Percentiles rank a stretch among this genome's conserved stretches.
phyloP scores from a whole-genome alignment of 768 basidiomycete genomes.

The Amanita exitialis region DNA sequence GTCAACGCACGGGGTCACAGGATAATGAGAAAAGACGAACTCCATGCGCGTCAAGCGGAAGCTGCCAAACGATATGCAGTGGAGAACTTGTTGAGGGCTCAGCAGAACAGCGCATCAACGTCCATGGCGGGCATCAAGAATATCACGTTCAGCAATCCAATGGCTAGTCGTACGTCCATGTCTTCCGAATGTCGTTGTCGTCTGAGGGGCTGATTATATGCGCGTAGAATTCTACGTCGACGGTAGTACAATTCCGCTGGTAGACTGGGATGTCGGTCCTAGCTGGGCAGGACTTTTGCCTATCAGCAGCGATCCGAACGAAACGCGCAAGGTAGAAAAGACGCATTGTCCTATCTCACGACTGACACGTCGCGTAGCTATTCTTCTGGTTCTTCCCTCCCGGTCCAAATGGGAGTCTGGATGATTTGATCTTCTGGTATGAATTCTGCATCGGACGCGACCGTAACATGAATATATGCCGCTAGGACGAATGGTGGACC shows the following conservation, averaged over 20 bases:
- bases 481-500: slow-evolving; percentile 74
- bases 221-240: slow-evolving; percentile 58
- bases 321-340: slow-evolving; percentile 51
- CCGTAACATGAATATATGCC: background rate
- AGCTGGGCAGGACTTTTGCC: slow-evolving; percentile 71
- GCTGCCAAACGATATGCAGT: slow-evolving; percentile 33
- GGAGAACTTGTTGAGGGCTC: slow-evolving; percentile 5
- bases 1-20: slow-evolving; percentile 1
- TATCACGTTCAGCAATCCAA: slow-evolving; percentile 63
- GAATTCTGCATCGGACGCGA: slow-evolving; percentile 5
- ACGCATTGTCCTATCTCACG: background rate
- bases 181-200: background rate
- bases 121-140: slow-evolving; percentile 28
- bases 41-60: slow-evolving; percentile 34
- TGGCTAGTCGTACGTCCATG: slow-evolving; percentile 40
- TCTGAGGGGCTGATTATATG: background rate
- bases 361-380: slow-evolving; percentile 29
- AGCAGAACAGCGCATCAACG: background rate
- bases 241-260: slow-evolving; percentile 53
- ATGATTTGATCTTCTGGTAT: slow-evolving; percentile 72
- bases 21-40: slow-evolving; percentile 28
- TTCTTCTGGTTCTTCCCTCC: slow-evolving; percentile 86
- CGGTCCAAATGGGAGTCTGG: slow-evolving; percentile 57
- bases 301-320: slow-evolving; percentile 47
- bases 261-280: slow-evolving; percentile 66